Evolutionary conservation across 768 basidiomycete species (phyloP).

Genomic region (Mycena polygramma): DNA sequence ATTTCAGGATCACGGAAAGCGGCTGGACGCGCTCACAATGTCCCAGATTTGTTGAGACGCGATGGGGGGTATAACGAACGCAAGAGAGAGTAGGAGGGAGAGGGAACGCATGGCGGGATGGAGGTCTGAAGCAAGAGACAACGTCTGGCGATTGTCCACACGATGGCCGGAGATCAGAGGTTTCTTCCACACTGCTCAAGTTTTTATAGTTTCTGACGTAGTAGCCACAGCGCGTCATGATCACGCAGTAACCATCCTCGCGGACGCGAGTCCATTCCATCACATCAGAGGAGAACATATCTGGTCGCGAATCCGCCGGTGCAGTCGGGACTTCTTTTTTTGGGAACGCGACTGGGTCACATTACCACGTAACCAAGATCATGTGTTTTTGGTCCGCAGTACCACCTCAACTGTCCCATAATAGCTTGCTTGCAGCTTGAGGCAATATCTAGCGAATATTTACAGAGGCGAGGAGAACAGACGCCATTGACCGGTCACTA

Average conservation of each 20-base stretch:
- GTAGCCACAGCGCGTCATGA: constrained; percentile 17
- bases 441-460: too few species aligned
- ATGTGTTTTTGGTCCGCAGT: constrained; percentile 10
- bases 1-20: constrained; percentile 15
- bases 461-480: too few species aligned
- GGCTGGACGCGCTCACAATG: constrained; percentile 52
- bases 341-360: constrained; percentile 12
- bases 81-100: constrained; percentile 32
- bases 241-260: constrained; percentile 9
- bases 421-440: too few species aligned
- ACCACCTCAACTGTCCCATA: too few species aligned
- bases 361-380: constrained; percentile 11
- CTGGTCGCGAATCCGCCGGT: constrained; percentile 4
- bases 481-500: too few species aligned
- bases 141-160: constrained; percentile 1
- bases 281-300: constrained; percentile 30
- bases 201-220: constrained; percentile 23
- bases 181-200: not conserved
- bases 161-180: not conserved
- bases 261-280: not conserved
- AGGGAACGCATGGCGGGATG: constrained; percentile 33
- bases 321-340: not conserved
- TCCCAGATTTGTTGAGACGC: constrained; percentile 68
- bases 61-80: constrained; percentile 39
- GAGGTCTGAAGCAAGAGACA: constrained; percentile 1